phyloP scores from a whole-genome alignment of 306 rosid species.

The Begonia loranthoides region DNA sequence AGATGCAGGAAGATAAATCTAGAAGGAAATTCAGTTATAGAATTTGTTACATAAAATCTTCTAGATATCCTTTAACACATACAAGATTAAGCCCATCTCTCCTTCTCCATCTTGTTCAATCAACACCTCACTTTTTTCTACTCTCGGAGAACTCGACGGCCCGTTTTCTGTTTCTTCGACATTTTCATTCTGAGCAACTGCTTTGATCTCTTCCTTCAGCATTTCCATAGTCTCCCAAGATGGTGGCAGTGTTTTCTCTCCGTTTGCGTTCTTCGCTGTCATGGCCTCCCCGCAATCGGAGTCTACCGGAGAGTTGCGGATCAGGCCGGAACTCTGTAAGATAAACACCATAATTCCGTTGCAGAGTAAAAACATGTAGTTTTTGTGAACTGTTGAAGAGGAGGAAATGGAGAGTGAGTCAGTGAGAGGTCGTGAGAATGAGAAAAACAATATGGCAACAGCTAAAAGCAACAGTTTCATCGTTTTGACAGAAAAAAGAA shows the following conservation, averaged over 20 bases:
- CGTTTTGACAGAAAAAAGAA: not conserved
- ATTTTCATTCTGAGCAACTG: no score
- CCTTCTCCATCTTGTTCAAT: not conserved
- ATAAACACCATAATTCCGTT: conserved; percentile 4
- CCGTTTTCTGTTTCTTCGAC: conserved; percentile 4
- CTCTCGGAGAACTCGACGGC: not conserved
- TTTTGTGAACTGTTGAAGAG: conserved; percentile 9
- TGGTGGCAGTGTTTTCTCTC: no score
- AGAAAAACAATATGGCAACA: not conserved
- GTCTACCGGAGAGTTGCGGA: not conserved
- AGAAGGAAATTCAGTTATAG: no score
- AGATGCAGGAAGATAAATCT: no score
- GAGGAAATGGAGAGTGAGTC: conserved; percentile 1
- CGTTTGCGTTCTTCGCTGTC: no score
- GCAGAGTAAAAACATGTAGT: conserved; percentile 7
- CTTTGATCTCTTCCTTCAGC: no score
- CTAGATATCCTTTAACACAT: no score
- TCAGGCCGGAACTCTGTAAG: not conserved
- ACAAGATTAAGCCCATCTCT: no score
- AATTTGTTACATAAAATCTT: no score
- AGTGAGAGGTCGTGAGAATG: not conserved
- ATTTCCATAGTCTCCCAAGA: no score
- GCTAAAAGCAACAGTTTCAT: not conserved
- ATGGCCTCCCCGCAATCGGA: no score
- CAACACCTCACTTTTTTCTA: not conserved